phyloP scores from a whole-genome alignment of 345 rosid species.

The Limnanthes douglasii region DNA sequence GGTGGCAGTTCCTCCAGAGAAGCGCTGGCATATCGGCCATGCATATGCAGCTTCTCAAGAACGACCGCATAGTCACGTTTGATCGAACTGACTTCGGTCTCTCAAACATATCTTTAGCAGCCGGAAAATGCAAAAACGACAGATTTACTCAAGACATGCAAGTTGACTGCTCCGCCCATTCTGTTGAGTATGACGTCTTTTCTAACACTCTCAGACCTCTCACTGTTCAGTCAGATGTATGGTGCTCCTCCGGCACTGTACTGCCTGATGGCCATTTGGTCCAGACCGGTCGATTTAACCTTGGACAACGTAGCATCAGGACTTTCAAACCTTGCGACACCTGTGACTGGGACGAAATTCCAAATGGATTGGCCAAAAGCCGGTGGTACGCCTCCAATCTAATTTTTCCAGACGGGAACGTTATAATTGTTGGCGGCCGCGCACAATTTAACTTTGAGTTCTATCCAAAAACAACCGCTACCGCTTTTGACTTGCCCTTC shows the following conservation, averaged over 20 bases:
- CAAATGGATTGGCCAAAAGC: constrained; percentile 15
- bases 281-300: constrained; percentile 53
- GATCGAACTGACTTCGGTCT: constrained; percentile 71
- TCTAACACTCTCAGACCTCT: constrained; percentile 27
- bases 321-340: constrained; percentile 25
- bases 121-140: constrained; percentile 37
- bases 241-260: constrained; percentile 41
- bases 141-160: no score
- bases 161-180: constrained; percentile 72
- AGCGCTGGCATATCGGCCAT: constrained; percentile 66
- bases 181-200: constrained; percentile 26
- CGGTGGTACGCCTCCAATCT: constrained; percentile 66
- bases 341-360: constrained; percentile 56
- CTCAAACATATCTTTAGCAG: constrained; percentile 53
- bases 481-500: constrained; percentile 23
- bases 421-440: constrained; percentile 71
- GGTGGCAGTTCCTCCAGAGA: constrained; percentile 40
- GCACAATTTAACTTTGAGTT: constrained; percentile 54
- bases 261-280: constrained; percentile 35
- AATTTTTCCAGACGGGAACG: constrained; percentile 48
- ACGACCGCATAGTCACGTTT: constrained; percentile 66
- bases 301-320: constrained; percentile 43
- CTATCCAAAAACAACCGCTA: constrained; percentile 34
- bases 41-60: constrained; percentile 79
- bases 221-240: constrained; percentile 23